Base-by-base conservation (phyloP, 1,284 basidiomycete genomes). In the Sparassis latifolia region DNA sequence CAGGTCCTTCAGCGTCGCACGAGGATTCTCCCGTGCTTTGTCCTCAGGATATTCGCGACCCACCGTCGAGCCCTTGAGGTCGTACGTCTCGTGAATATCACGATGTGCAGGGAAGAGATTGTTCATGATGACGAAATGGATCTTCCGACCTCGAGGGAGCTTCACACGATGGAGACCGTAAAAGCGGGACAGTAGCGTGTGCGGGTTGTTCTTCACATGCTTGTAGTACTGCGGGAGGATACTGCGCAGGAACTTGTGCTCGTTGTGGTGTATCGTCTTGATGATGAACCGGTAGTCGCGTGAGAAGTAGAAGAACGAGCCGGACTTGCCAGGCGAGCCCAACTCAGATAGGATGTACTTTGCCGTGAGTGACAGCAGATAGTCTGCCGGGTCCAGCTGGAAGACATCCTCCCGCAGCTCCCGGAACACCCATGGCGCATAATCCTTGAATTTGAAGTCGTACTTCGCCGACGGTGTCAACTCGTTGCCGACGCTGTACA, bases 71-170 rank as follows among this genome's bases (percentile, higher is more conserved):
- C 96, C 96, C 66, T 99, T 99, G 57, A 99, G 76, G 67, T 99
- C 96, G 66, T 91, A 99, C 33, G 95, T 97, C 74, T 98, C 96
- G 71, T 99, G 96, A 44, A 99, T 81, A 67, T 99, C 97, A 59
- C 92, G 85, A 71, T 98, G 96, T 0, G 96, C 89, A 0, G 96
- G 96, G 74, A 99, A 98, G 42, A 99, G 79, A 67, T 99, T 99
- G 77, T 99, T 99, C 95, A 99, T 98, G 71, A 99, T 97, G 51
- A 98, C 93, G 66, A 99, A 99, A 69, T 99, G 96, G 51, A 99
- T 98, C 74, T 99, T 99, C 48, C 80, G 78, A 0, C 96, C 96
- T 28, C 82, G 79, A 0, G 96, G 96, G 3, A 99, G 80, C 72
- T 99, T 98, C 58, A 99, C 96, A 49, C 96, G 88, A 63, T 99